phyloP scores from a whole-genome alignment of 345 rosid genomes.

The Euphorbia peplus region DNA sequence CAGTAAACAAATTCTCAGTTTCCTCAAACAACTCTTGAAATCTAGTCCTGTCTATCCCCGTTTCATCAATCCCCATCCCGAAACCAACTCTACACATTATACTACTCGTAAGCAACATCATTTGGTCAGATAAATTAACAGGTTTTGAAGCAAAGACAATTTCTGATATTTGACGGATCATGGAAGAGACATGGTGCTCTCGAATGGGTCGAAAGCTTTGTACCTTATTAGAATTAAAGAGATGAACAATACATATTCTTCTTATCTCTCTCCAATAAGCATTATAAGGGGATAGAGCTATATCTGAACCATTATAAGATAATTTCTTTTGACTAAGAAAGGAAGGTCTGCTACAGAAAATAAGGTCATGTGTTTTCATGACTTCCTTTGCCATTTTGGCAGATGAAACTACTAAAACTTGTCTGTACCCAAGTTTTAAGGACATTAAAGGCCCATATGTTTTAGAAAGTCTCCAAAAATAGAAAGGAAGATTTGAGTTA shows the following conservation, averaged over 20 bases:
- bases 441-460: slow-evolving; percentile 2
- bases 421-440: not conserved
- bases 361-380: not conserved
- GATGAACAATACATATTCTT: not conserved
- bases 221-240: not conserved
- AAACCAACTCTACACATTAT: not conserved
- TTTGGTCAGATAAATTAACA: not conserved
- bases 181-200: not conserved
- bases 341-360: not conserved
- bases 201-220: not conserved
- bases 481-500: not conserved
- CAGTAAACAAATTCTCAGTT: not conserved
- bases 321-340: not conserved
- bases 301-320: not conserved
- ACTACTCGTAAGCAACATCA: not conserved
- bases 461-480: slow-evolving; percentile 3
- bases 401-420: slow-evolving; percentile 1
- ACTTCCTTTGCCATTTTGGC: slow-evolving; percentile 7
- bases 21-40: not conserved
- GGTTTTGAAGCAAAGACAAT: not conserved
- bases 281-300: not conserved
- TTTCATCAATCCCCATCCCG: not conserved
- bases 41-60: not conserved
- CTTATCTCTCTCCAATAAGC: slow-evolving; percentile 1
- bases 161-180: not conserved